Evolutionary conservation across 2,329 filamentous ascomycete genomes (phyloP), one percentile per base, ranked within the genome.

Genomic region (Colletotrichum caudatum): DNA sequence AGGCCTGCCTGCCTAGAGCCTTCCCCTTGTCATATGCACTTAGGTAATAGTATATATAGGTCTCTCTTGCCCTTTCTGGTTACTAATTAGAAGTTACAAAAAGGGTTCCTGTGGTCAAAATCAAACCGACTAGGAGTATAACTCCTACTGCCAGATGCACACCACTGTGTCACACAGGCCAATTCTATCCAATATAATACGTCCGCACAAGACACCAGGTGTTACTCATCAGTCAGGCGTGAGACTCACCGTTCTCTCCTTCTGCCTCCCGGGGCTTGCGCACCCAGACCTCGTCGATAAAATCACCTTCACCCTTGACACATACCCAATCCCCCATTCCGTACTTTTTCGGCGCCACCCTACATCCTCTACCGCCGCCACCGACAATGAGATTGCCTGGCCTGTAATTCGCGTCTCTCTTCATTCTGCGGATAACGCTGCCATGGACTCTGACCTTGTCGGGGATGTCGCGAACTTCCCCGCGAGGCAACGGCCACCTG

Each of bases 361-460:
- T 85, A 1, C 90, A 84, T 0, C 93, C 93, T 39, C 93, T 84
- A 0, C 93, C 93, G 20, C 93, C 93, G 1, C 93, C 93, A 0
- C 93, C 93, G 3, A 95, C 81, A 72, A 96, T 94, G 64, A 96
- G 79, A 73, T 96, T 96, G 0, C 93, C 93, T 0, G 93, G 93
- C 0, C 93, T 86, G 76, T 95, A 96, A 0, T 76, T 82, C 1
- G 84, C 78, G 71, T 94, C 87, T 9, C 82, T 80, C 58, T 89
- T 80, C 90, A 96, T 92, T 8, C 93, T 87, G 23, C 89, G 88
- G 69, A 96, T 90, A 0, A 94, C 93, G 29, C 91, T 93, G 53
- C 90, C 88, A 76, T 96, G 93, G 2, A 96, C 88, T 29, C 90
- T 85, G 0, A 91, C 93, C 65, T 91, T 85, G 11, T 88, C 80